Evolutionary conservation across 257 asterid genomes (phyloP).

Genomic region (Oldenlandia corymbosa): DNA sequence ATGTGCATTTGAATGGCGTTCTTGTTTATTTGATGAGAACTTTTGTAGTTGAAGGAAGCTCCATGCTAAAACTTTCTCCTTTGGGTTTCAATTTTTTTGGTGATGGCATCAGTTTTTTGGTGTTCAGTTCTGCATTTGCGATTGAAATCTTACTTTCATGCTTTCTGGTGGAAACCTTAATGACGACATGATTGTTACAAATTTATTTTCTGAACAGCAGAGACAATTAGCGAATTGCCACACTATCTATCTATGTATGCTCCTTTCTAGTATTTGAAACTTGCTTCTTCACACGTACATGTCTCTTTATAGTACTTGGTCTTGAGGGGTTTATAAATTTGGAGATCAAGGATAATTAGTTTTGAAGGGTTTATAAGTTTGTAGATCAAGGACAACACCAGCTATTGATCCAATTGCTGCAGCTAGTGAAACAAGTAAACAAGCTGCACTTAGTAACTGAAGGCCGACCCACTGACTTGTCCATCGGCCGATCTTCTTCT

Average conservation of each 20-base stretch:
- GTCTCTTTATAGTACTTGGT: slow-evolving; percentile 25
- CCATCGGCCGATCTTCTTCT: slow-evolving; percentile 32
- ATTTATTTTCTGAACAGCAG: not conserved
- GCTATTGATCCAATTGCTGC: slow-evolving; percentile 42
- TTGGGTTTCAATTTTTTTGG: too few relatives aligned
- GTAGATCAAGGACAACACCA: slow-evolving; percentile 34
- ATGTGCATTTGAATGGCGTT: not conserved
- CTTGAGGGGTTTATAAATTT: slow-evolving; percentile 35
- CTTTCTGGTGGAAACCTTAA: not conserved
- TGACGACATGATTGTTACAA: not conserved
- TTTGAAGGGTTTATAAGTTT: slow-evolving; percentile 36
- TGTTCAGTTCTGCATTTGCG: not conserved
- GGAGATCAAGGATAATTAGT: slow-evolving; percentile 38
- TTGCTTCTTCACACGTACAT: not conserved
- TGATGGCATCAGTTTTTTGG: not conserved
- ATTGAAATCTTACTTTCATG: not conserved
- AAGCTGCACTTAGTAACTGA: slow-evolving; percentile 35
- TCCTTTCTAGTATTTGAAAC: not conserved
- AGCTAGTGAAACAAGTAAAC: slow-evolving; percentile 29
- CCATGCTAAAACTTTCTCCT: not conserved
- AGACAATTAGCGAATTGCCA: not conserved
- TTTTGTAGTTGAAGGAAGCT: not conserved
- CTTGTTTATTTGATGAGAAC: not conserved
- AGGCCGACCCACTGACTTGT: slow-evolving; percentile 30
- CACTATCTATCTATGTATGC: not conserved